A percentile compares a stretch with the other conserved stretches of the same genome.
phyloP scores from a whole-genome alignment of 176 grass and related monocot genomes.

The Bromus sterilis region DNA sequence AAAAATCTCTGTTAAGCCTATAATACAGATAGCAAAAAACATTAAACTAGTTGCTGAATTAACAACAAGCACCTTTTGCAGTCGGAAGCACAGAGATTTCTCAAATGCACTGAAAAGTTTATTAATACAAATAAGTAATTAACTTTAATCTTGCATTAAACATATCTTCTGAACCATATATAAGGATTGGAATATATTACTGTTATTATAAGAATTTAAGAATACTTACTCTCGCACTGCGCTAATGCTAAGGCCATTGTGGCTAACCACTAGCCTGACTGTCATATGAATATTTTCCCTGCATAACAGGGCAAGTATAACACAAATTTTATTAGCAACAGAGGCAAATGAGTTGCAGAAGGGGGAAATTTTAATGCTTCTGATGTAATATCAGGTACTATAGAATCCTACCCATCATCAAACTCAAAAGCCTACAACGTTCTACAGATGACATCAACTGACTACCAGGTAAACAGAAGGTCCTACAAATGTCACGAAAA shows the following conservation, averaged over 20 bases:
- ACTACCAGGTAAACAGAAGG: background rate
- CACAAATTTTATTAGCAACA: background rate
- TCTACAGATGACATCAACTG: background rate
- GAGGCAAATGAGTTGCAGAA: background rate
- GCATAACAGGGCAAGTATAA: constrained; percentile 18
- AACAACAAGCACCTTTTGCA: constrained; percentile 64
- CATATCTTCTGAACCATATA: background rate
- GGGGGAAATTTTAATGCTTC: background rate
- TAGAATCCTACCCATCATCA: background rate
- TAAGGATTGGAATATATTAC: background rate
- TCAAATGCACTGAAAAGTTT: constrained; percentile 66
- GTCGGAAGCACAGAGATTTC: constrained; percentile 58
- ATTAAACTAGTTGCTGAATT: background rate
- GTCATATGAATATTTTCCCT: constrained; percentile 99
- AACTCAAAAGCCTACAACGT: background rate
- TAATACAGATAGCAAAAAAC: background rate
- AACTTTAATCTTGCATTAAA: background rate
- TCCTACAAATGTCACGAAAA: background rate
- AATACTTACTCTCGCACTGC: constrained; percentile 78
- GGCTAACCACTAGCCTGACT: constrained; percentile 83
- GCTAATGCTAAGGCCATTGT: constrained; percentile 77
- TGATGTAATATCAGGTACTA: background rate
- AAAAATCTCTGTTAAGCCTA: background rate
- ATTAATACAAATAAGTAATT: background rate
- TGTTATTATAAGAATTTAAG: background rate